Evolutionary conservation across 73 alveolate species (phyloP).

Genomic region (Breviolum minutum): DNA sequence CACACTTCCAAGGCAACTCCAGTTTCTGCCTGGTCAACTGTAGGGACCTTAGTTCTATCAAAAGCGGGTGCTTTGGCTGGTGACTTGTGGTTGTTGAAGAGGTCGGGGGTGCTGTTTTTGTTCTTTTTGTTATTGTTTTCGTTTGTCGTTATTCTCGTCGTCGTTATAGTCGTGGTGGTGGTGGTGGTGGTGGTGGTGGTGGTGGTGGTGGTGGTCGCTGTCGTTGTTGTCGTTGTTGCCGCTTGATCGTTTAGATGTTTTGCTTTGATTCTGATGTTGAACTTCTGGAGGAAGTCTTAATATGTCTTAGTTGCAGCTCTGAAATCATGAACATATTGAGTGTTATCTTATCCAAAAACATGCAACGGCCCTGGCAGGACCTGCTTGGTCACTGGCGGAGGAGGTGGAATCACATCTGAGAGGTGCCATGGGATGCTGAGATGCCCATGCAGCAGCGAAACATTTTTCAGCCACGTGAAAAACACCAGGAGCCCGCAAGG

Average conservation of each 20-base stretch:
- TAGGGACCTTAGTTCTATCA: background rate
- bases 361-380: background rate
- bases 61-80: too few species aligned
- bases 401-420: conserved; percentile 72
- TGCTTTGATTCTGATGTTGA: background rate
- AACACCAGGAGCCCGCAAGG: conserved; percentile 90
- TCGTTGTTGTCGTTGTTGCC: background rate
- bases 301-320: too few species aligned
- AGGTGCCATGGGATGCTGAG: background rate
- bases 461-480: background rate
- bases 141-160: too few species aligned
- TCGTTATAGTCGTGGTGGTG: too few species aligned
- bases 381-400: conserved; percentile 76
- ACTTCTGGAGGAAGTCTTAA: too few species aligned
- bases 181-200: background rate
- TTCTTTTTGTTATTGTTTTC: too few species aligned
- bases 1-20: conserved; percentile 53
- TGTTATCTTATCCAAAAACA: background rate
- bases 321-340: too few species aligned
- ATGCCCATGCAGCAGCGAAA: background rate
- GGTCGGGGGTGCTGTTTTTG: background rate
- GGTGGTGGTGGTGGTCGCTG: background rate
- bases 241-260: background rate
- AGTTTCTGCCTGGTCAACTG: conserved; percentile 73
- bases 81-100: too few species aligned